Evolutionary conservation across 768 basidiomycete genomes (phyloP).

Genomic region (Trametes meyenii): DNA sequence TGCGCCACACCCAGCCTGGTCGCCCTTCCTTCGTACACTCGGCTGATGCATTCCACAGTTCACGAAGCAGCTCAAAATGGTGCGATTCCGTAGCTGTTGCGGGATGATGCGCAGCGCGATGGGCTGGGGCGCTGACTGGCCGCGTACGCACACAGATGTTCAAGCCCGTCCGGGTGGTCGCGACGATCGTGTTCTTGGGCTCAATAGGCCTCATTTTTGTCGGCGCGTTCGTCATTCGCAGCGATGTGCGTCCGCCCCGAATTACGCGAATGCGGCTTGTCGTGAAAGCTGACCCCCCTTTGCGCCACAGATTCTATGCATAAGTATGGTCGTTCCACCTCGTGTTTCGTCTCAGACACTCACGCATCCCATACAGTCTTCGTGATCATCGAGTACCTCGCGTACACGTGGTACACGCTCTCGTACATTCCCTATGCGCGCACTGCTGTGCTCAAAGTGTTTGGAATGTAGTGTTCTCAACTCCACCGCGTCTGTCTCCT

Average conservation of each 20-base stretch:
- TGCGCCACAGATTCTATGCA: conserved; percentile 58
- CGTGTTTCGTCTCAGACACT: background rate
- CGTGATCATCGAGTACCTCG: conserved; percentile 89
- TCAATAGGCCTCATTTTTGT: conserved; percentile 85
- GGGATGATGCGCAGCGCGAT: background rate
- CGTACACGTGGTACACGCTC: conserved; percentile 86
- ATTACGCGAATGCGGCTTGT: background rate
- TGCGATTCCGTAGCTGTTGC: conserved; percentile 35
- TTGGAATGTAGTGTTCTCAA: conserved; percentile 44
- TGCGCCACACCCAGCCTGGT: background rate
- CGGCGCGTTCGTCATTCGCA: conserved; percentile 76
- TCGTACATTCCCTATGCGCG: conserved; percentile 94
- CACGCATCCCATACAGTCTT: conserved; percentile 61
- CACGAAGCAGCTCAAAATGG: conserved; percentile 78
- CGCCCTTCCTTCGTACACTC: background rate
- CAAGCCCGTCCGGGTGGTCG: conserved; percentile 86
- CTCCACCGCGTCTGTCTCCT: background rate
- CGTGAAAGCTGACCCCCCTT: background rate
- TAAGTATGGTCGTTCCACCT: conserved; percentile 49
- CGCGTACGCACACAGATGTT: conserved; percentile 68
- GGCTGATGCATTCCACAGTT: conserved; percentile 49
- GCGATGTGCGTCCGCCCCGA: conserved; percentile 51
- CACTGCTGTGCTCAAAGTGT: conserved; percentile 63
- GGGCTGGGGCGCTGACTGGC: background rate
- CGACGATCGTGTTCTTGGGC: conserved; percentile 75